These are phyloP conservation scores for Leptomonas pyrrhocoris DNA, from an alignment of 208 protist genomes.

Conservation along the genomic window DNA sequence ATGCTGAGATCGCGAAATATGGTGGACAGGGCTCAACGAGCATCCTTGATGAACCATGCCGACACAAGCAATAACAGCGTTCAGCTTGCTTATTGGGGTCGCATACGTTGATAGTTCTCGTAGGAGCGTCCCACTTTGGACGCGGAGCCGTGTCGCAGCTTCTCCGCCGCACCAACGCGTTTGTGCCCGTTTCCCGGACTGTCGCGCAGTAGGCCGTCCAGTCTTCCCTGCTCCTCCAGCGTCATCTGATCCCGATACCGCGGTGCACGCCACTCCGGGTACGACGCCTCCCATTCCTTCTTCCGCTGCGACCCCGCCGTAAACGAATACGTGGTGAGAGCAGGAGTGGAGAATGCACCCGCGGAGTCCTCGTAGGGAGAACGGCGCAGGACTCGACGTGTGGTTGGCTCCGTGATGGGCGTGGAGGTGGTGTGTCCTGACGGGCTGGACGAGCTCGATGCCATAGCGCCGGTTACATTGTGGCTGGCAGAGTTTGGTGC, in stretches of 20 bases:
- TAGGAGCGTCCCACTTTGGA: slow-evolving; percentile 83
- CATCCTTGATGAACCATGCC: too few species aligned
- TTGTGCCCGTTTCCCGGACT: neutral
- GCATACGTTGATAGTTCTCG: slow-evolving; percentile 67
- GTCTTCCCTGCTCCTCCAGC: slow-evolving; percentile 74
- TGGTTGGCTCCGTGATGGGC: slow-evolving; percentile 24
- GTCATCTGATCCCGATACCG: slow-evolving; percentile 68
- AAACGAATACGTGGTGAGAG: neutral
- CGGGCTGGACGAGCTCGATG: neutral
- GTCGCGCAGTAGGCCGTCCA: slow-evolving; percentile 40
- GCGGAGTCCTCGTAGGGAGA: slow-evolving; percentile 23
- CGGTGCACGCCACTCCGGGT: slow-evolving; percentile 50
- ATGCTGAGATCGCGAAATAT: too few species aligned
- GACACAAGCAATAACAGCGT: too few species aligned
- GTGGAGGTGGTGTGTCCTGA: slow-evolving; percentile 21
- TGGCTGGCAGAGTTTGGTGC: neutral
- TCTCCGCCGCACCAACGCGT: neutral
- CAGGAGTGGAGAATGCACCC: neutral
- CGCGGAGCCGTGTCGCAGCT: slow-evolving; percentile 20
- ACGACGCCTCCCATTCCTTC: slow-evolving; percentile 75
- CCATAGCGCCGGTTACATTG: neutral
- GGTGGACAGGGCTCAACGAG: too few species aligned
- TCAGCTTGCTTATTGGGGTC: neutral
- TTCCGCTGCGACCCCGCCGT: slow-evolving; percentile 24
- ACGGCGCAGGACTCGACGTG: slow-evolving; percentile 29